Base-by-base conservation (phyloP, 345 rosid species). In the Fremontodendron californicum region DNA sequence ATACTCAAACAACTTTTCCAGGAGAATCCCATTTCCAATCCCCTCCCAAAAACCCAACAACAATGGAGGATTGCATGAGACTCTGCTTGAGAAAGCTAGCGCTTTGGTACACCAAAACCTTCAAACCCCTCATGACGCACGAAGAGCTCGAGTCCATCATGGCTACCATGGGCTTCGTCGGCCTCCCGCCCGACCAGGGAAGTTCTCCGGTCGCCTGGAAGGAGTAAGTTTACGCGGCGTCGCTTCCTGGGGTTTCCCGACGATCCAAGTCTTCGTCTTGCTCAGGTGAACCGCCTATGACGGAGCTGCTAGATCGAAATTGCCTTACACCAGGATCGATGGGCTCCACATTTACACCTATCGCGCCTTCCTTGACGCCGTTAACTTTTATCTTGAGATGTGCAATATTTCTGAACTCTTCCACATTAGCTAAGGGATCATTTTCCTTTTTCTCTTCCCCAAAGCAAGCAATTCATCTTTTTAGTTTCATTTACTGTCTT, bases 301-400 rank as follows among this genome's bases (percentile, higher is more conserved):
- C 19, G 43, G 64, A 65, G 55, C 83, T 27, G 4, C 81, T 2
- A 75, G 83, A 21, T 78, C 85, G 9, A 79, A 78, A 77, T 67
- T 89, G 49, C 90, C 93, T 0, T 79, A 85, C 74, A 88, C 89
- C 3, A 80, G 77, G 40, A 86, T 89, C 81, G 91, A 88, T 10
- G 91, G 91, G 39, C 84, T 88, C 54, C 91, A 89, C 64, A 46
- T 82, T 48, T 73, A 39, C 74, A 79, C 86, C 42, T 88, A 85
- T 78, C 78, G 77, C 43, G 84, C 85, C 25, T 89, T 89, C 80
- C 52, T 89, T 37, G 89, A 88, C 60, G 88, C 89, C 12, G 62
- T 86, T 68, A 82, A 81, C 71, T 88, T 89, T 77, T 86, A 83
- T 77, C 83, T 81, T 60, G 69, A 78, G 51, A 82, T 62, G 80